A percentile compares a stretch with the other conserved stretches of the same genome.
These are phyloP conservation scores for Fraxinus excelsior DNA, from an alignment of 257 asterid genomes.

Conservation along the genomic window DNA sequence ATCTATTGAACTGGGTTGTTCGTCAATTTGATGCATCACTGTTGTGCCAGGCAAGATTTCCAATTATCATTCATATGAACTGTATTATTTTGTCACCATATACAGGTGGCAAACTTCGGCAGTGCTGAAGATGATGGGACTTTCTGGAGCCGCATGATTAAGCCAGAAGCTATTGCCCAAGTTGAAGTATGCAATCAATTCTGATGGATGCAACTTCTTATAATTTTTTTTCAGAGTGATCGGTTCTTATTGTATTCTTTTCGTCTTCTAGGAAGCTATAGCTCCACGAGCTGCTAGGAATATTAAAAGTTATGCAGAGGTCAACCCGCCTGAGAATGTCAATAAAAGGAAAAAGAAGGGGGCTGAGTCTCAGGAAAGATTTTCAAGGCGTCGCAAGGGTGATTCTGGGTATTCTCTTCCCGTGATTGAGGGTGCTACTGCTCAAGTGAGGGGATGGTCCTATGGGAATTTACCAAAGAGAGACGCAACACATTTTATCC, in stretches of 20 bases:
- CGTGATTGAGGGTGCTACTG: conserved; percentile 88
- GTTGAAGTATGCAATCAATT: conserved; percentile 62
- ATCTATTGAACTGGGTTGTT: background rate
- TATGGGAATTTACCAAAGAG: conserved; percentile 90
- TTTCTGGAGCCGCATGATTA: conserved; percentile 99
- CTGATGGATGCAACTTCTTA: conserved; percentile 23
- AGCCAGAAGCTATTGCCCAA: conserved; percentile 82
- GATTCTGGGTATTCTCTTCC: conserved; percentile 68
- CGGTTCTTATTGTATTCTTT: conserved; percentile 17
- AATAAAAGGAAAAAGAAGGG: conserved; percentile 87
- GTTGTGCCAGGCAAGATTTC: background rate
- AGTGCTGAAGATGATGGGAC: conserved; percentile 95
- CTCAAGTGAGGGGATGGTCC: conserved; percentile 97
- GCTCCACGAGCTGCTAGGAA: conserved; percentile 99
- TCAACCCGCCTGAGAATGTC: conserved; percentile 58
- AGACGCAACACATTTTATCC: conserved; percentile 92
- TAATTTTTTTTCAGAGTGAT: conserved; percentile 7
- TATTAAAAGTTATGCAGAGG: conserved; percentile 88
- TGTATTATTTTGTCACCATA: conserved; percentile 17
- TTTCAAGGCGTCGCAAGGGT: conserved; percentile 79
- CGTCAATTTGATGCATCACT: background rate
- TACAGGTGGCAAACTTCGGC: conserved; percentile 93
- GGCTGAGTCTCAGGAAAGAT: conserved; percentile 72
- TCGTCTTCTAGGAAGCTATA: conserved; percentile 64
- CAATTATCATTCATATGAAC: background rate